A percentile compares a stretch with the other conserved stretches of the same genome.
phyloP scores from a whole-genome alignment of 805 yeast genomes.

The Yamadazyma insecticola region DNA sequence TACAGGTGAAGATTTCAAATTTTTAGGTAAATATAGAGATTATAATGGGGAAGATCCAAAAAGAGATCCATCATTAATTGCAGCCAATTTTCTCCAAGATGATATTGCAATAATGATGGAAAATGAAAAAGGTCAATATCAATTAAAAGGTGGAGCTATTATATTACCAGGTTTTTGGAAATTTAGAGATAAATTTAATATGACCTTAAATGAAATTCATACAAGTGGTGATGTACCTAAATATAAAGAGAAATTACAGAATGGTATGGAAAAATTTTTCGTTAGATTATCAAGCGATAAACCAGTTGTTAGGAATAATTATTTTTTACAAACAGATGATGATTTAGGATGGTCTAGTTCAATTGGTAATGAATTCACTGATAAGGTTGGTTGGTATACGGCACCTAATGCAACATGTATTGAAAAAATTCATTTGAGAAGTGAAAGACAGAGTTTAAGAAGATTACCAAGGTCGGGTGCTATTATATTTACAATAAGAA shows the following conservation, averaged over 20 bases:
- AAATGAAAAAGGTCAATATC: constrained; percentile 51
- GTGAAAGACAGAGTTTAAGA: constrained; percentile 62
- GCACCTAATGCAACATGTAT: constrained; percentile 47
- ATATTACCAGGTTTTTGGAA: constrained; percentile 70
- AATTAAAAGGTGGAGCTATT: constrained; percentile 57
- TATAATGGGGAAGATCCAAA: constrained; percentile 38
- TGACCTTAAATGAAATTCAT: constrained; percentile 56
- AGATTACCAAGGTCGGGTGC: constrained; percentile 59
- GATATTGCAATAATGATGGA: constrained; percentile 68
- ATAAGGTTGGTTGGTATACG: constrained; percentile 60
- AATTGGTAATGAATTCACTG: constrained; percentile 53
- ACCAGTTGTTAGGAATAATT: constrained; percentile 64
- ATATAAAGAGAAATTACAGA: constrained; percentile 51
- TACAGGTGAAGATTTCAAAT: constrained; percentile 49
- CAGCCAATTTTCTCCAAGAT: constrained; percentile 57
- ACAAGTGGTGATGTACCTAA: constrained; percentile 67
- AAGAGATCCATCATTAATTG: constrained; percentile 57
- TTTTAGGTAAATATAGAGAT: constrained; percentile 17
- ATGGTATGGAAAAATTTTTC: constrained; percentile 66
- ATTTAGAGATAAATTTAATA: constrained; percentile 52
- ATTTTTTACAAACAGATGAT: constrained; percentile 61
- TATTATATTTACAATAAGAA: constrained; percentile 55
- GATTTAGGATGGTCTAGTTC: constrained; percentile 61
- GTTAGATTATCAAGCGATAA: constrained; percentile 51
- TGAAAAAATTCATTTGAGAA: constrained; percentile 49